Base-by-base conservation (phyloP, 306 rosid species). In the Pterocarpus santalinus region DNA sequence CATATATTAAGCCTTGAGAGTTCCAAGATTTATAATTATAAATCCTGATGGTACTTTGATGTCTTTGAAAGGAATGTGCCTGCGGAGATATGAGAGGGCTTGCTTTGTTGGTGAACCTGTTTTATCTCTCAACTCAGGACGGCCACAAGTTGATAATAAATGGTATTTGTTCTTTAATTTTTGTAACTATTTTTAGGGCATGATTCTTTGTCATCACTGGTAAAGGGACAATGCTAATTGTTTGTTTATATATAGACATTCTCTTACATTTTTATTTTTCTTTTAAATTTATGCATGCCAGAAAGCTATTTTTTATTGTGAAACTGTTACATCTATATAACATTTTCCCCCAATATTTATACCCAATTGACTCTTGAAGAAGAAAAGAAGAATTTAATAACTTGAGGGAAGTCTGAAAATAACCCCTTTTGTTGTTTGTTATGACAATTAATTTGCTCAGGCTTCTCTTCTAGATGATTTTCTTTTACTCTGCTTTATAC, bases 11-110 rank as follows among this genome's bases (percentile, higher is more conserved):
- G 35, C 44, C 8, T 65, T 0, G 38, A 72, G 78, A 72, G 75
- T 80, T 81, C 56, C 57, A 47, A 55, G 52, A 41, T 80, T 63
- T 73, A 3, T 79, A 22, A 7, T 43, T 43, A 43, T 7, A 69
- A 84, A 36, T 71, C 82, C 79, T 86, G 62, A 85, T 85, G 68
- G 76, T 51, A 49, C 62, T 79, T 76, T 81, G 56, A 77, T 90
- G 73, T 85, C 71, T 87, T 77, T 81, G 77, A 79, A 87, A 95
- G 99, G 98, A 75, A 87, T 93, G 97, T 95, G 99, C 91, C 88
- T 85, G 78, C 91, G 91, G 84, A 83, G 97, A 87, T 88, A 85
- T 87, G 89, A 90, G 92, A 86, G 77, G 76, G 94, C 93, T 67
- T 86, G 89, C 81, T 52, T 72, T 70, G 83, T 87, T 86, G 98